Base-by-base conservation (phyloP, 768 basidiomycete genomes). In the Mycena maculata region DNA sequence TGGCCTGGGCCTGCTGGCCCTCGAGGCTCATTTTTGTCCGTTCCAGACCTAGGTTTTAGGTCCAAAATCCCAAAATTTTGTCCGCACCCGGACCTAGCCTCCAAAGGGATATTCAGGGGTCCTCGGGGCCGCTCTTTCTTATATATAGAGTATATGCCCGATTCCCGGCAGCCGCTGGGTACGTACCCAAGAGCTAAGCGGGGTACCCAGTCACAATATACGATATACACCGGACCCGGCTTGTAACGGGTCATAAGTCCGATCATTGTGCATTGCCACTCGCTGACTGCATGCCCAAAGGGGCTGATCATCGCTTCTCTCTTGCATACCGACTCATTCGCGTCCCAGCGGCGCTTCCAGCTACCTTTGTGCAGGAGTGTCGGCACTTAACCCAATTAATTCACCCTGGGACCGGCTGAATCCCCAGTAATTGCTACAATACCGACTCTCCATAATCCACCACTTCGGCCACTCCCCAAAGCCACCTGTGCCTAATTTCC, bases 131-230 rank as follows among this genome's bases (percentile, higher is more conserved):
- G n/a, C n/a, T n/a, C n/a, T n/a, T n/a, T n/a, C n/a, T n/a, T n/a
- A 18, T 44, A 58, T 22, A 58, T 58, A 57, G 56, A 58, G 56
- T 58, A 58, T 58, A 58, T 27, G 56, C n/a, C 6, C 12, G 42
- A 58, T 16, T 45, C 25, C 44, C 18, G 56, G 7, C n/a, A 58
- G 25, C 56, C 60, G 39, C 60, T 53, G 60, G 60, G 60, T 61
- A 48, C 59, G 59, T 60, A 60, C 59, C 59, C 59, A 60, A 16
- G 48, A 18, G 60, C 27, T 61, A 61, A 41, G 25, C 60, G 60
- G 52, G 60, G 60, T 62, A 53, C 60, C 60, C 60, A 62, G 60
- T 62, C 60, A 62, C 60, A 62, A 44, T 62, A 62, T 36, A 62
- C 50, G n/a, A 28, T 61, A 52, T 61, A 61, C 39, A 1, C 38